phyloP scores from a whole-genome alignment of 164 flowering plant species.

The Paratinospora sagittata region DNA sequence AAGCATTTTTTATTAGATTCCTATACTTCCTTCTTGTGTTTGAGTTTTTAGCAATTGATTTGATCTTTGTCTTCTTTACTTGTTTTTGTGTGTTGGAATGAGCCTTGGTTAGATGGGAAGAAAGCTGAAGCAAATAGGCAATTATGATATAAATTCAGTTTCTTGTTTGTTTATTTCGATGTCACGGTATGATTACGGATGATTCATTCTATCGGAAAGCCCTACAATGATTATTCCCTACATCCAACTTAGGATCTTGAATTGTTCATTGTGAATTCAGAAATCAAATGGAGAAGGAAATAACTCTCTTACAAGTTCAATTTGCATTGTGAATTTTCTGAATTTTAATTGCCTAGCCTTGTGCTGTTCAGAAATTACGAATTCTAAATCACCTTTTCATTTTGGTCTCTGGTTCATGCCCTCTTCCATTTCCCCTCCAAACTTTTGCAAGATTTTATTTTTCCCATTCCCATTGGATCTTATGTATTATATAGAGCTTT shows the following conservation, averaged over 20 bases:
- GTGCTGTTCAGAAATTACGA: not conserved
- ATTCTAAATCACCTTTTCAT: not conserved
- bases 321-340: too few species aligned
- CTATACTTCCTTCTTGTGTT: too few species aligned
- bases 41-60: not conserved
- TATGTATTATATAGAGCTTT: not conserved
- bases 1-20: too few species aligned
- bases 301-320: too few species aligned
- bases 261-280: not conserved
- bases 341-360: not conserved
- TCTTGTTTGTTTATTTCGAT: too few species aligned
- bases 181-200: too few species aligned
- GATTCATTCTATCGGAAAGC: not conserved
- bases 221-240: conserved; percentile 3
- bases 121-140: not conserved
- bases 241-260: conserved; percentile 2
- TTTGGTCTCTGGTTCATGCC: not conserved
- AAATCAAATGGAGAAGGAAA: too few species aligned
- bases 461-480: not conserved
- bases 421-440: not conserved
- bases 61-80: not conserved
- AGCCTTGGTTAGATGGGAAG: not conserved
- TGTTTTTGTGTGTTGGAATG: not conserved
- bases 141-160: not conserved
- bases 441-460: not conserved